These are phyloP conservation scores for Balakata baccata DNA, from an alignment of 345 rosid species.

Conservation along the genomic window DNA sequence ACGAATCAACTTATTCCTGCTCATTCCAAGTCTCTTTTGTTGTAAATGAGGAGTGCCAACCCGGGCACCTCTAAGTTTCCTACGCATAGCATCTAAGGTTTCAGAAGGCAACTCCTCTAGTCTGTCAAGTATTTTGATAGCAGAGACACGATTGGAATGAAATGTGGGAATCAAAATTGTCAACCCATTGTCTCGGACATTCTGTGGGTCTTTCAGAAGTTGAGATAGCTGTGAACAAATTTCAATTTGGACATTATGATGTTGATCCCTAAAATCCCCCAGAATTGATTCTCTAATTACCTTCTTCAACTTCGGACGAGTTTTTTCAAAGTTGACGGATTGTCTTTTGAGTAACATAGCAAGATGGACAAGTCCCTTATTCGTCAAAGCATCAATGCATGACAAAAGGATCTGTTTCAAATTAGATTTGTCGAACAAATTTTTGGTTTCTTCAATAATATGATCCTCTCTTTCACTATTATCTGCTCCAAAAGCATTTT, in stretches of 20 bases:
- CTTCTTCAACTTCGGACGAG: conserved; percentile 55
- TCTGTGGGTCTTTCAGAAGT: conserved; percentile 45
- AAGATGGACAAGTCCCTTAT: conserved; percentile 54
- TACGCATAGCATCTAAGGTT: conserved; percentile 59
- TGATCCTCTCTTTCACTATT: conserved; percentile 24
- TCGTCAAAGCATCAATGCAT: conserved; percentile 53
- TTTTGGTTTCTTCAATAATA: conserved; percentile 19
- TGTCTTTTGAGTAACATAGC: conserved; percentile 50
- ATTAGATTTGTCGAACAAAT: conserved; percentile 27
- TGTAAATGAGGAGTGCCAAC: conserved; percentile 36
- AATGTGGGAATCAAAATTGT: conserved; percentile 26
- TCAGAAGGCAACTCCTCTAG: conserved; percentile 52
- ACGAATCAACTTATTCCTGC: conserved; percentile 40
- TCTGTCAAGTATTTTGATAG: conserved; percentile 40
- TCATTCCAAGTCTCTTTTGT: conserved; percentile 27
- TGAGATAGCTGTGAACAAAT: conserved; percentile 38
- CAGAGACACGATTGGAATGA: conserved; percentile 42
- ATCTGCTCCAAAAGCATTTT: conserved; percentile 55
- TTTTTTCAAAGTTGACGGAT: conserved; percentile 45
- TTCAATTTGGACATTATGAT: conserved; percentile 23
- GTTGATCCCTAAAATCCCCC: conserved; percentile 21
- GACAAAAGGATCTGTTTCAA: conserved; percentile 35
- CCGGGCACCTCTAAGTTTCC: conserved; percentile 55
- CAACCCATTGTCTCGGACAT: conserved; percentile 38
- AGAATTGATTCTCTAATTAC: conserved; percentile 43